Conservation (phyloP, 2,329 filamentous ascomycete species). For the Cercospora beticola region DNA sequence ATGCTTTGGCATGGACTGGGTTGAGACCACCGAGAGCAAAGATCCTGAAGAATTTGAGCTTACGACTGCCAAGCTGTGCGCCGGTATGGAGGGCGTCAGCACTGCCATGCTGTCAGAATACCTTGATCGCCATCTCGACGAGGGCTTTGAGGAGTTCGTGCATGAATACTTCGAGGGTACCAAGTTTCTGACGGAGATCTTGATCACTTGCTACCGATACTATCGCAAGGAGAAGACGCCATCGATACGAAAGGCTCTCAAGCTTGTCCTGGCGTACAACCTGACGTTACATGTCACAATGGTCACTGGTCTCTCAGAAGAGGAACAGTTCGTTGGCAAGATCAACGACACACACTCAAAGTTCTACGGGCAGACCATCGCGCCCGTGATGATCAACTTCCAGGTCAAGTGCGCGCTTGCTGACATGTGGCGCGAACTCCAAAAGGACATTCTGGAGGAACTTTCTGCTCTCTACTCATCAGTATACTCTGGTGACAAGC, state of each 20-base stretch:
- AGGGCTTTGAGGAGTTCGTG: slow-evolving; percentile 87
- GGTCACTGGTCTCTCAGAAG: slow-evolving; percentile 83
- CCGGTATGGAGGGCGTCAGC: slow-evolving; percentile 84
- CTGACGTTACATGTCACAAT: slow-evolving; percentile 91
- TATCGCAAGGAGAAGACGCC: slow-evolving; percentile 84
- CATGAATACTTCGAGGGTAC: slow-evolving; percentile 96
- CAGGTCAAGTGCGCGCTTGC: slow-evolving; percentile 97
- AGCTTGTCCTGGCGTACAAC: slow-evolving; percentile 94
- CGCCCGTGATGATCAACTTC: slow-evolving; percentile 99
- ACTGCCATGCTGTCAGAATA: slow-evolving; percentile 81
- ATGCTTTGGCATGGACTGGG: slow-evolving; percentile 92
- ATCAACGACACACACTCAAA: slow-evolving; percentile 84
- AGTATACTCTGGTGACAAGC: slow-evolving; percentile 93
- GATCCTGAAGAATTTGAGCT: slow-evolving; percentile 75
- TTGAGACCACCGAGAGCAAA: slow-evolving; percentile 71
- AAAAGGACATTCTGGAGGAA: slow-evolving; percentile 94
- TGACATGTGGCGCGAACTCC: slow-evolving; percentile 96
- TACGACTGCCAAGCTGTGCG: slow-evolving; percentile 83
- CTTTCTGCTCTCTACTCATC: slow-evolving; percentile 91
- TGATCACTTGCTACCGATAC: slow-evolving; percentile 93
- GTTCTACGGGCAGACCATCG: slow-evolving; percentile 85
- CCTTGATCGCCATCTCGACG: slow-evolving; percentile 90
- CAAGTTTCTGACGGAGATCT: slow-evolving; percentile 89
- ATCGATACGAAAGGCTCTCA: slow-evolving; percentile 91
- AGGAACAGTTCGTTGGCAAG: slow-evolving; percentile 74